Percentiles rank a stretch among this genome's conserved stretches.
Conservation (phyloP, 225 moss, liverwort and hornwort genomes). For the Marchantia polymorpha region DNA sequence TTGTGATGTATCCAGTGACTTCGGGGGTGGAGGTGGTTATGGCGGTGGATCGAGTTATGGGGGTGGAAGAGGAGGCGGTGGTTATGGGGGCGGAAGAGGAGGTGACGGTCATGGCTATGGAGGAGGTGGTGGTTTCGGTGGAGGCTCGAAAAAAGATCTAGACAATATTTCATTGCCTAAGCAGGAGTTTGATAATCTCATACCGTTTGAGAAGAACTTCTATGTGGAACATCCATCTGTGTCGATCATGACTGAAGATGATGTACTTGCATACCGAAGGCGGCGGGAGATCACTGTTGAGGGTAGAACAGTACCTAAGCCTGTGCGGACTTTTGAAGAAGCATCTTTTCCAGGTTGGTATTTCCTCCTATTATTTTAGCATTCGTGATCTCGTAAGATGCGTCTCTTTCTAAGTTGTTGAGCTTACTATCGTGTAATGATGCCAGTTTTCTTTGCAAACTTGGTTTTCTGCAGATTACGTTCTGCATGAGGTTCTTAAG, state of each 20-base stretch:
- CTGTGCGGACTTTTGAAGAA: conserved; percentile 89
- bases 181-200: conserved; percentile 83
- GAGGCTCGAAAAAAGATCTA: conserved; percentile 60
- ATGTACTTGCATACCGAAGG: conserved; percentile 59
- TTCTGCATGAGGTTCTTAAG: conserved; percentile 82
- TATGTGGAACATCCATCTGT: conserved; percentile 93
- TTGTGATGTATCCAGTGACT: conserved; percentile 46
- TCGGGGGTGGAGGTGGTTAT: conserved; percentile 61
- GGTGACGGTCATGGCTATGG: conserved; percentile 44
- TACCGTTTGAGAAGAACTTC: conserved; percentile 89
- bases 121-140: conserved; percentile 51
- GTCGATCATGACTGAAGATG: conserved; percentile 67
- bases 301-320: conserved; percentile 73
- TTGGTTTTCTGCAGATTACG: conserved; percentile 58
- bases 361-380: neutral
- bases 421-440: neutral
- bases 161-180: conserved; percentile 65
- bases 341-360: conserved; percentile 78
- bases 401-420: neutral
- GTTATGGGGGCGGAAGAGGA: conserved; percentile 45
- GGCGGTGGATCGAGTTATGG: conserved; percentile 54
- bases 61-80: conserved; percentile 52
- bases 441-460: neutral
- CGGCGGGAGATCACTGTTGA: conserved; percentile 84
- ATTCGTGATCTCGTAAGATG: neutral